A percentile compares a stretch with the other conserved stretches of the same genome.
Conservation (phyloP, 345 rosid species). For the Rhizophora apiculata region DNA sequence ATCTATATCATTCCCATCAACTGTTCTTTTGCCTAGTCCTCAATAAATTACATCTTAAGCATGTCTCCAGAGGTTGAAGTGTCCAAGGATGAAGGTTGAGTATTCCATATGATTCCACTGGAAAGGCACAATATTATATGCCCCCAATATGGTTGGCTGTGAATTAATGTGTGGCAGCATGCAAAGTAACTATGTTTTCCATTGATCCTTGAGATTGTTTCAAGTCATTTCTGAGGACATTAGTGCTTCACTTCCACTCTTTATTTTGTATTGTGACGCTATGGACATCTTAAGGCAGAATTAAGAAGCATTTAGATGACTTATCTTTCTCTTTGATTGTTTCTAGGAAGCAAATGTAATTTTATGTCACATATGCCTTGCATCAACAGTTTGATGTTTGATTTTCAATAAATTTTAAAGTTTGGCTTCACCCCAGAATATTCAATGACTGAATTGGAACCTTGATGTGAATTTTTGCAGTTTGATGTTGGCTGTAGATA, state of each 20-base stretch:
- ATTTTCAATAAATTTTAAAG: too few relatives aligned
- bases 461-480: too few relatives aligned
- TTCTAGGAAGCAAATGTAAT: too few relatives aligned
- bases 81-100: not conserved
- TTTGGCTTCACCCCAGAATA: too few relatives aligned
- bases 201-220: not conserved
- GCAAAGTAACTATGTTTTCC: not conserved
- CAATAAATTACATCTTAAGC: conserved; percentile 3
- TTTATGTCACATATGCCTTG: too few relatives aligned
- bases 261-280: not conserved
- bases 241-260: not conserved
- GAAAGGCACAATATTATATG: not conserved
- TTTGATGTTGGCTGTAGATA: too few relatives aligned
- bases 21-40: conserved; percentile 47
- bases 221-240: not conserved
- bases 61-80: not conserved
- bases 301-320: not conserved
- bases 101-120: not conserved
- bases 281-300: not conserved
- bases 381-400: too few relatives aligned
- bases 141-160: not conserved
- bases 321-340: too few relatives aligned
- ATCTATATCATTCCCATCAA: conserved; percentile 40
- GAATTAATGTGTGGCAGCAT: conserved; percentile 1
- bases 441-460: too few relatives aligned